phyloP scores from a whole-genome alignment of 768 basidiomycete genomes.

The Botryobasidium botryosum region DNA sequence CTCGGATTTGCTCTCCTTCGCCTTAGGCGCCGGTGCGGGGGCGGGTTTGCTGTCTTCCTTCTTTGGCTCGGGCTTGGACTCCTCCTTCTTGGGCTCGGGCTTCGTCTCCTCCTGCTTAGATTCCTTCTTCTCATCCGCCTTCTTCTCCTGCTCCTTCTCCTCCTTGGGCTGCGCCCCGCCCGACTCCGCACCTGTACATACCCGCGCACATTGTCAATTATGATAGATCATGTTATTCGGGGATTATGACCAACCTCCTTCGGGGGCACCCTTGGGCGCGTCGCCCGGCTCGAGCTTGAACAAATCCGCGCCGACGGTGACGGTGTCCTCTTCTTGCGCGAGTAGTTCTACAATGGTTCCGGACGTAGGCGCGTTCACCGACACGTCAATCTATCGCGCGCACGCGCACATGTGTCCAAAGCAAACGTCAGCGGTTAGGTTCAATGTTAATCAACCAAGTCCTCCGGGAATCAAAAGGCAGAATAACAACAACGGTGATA shows the following conservation, averaged over 20 bases:
- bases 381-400: slow-evolving; percentile 73
- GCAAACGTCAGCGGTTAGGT: not conserved
- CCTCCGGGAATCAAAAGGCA: no score
- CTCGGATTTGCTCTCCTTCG: slow-evolving; percentile 24
- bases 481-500: no score
- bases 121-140: slow-evolving; percentile 22
- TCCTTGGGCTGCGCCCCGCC: no score
- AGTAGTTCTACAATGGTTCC: slow-evolving; percentile 79
- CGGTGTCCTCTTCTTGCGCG: slow-evolving; percentile 85
- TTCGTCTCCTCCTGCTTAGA: slow-evolving; percentile 25
- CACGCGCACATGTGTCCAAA: no score
- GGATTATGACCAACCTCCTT: not conserved
- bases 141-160: slow-evolving; percentile 16
- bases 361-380: slow-evolving; percentile 80
- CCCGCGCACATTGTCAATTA: no score
- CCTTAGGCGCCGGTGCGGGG: slow-evolving; percentile 15
- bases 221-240: not conserved
- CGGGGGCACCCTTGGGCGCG: slow-evolving; percentile 12
- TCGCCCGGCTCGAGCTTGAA: slow-evolving; percentile 81
- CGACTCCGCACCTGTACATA: no score
- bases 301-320: slow-evolving; percentile 86
- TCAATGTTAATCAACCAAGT: not conserved
- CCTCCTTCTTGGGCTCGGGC: slow-evolving; percentile 10
- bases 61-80: slow-evolving; percentile 7
- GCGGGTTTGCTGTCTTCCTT: slow-evolving; percentile 15